phyloP scores from a whole-genome alignment of 2,329 filamentous ascomycete genomes.

The Aureobasidium sp. region DNA sequence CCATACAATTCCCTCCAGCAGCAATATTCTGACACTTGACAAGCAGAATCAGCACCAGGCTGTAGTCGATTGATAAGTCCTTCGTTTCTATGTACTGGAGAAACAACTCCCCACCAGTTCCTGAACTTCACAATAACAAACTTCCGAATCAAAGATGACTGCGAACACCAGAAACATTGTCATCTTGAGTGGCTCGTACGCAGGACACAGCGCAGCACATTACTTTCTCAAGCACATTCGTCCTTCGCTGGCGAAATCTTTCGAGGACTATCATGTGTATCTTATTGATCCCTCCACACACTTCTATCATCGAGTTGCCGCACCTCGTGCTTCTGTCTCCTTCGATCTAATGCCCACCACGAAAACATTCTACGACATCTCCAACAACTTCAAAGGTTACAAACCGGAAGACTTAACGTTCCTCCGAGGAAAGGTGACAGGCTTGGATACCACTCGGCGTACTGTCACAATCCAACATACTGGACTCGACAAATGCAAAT shows the following conservation, averaged over 20 bases:
- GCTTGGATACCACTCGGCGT: conserved; percentile 36
- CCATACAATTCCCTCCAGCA: background rate
- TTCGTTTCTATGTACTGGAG: background rate
- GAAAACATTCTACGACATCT: conserved; percentile 43
- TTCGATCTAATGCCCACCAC: conserved; percentile 39
- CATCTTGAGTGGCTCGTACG: conserved; percentile 48
- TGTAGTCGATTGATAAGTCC: background rate
- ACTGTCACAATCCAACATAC: conserved; percentile 26
- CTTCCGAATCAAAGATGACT: background rate
- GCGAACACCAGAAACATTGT: conserved; percentile 33
- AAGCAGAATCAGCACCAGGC: background rate
- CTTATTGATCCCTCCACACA: conserved; percentile 46
- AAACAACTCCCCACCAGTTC: background rate
- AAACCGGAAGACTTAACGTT: conserved; percentile 40
- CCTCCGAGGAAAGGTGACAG: conserved; percentile 42
- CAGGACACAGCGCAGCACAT: conserved; percentile 44
- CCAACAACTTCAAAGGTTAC: conserved; percentile 45
- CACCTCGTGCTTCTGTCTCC: conserved; percentile 46
- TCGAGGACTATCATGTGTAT: conserved; percentile 42
- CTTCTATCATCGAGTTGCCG: conserved; percentile 47
- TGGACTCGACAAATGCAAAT: conserved; percentile 29
- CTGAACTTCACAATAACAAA: background rate
- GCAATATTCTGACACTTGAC: background rate
- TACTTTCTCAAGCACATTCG: conserved; percentile 46
- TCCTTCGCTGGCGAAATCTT: conserved; percentile 27